phyloP scores from a whole-genome alignment of 495 filamentous ascomycete genomes.

The Echria macrotheca region DNA sequence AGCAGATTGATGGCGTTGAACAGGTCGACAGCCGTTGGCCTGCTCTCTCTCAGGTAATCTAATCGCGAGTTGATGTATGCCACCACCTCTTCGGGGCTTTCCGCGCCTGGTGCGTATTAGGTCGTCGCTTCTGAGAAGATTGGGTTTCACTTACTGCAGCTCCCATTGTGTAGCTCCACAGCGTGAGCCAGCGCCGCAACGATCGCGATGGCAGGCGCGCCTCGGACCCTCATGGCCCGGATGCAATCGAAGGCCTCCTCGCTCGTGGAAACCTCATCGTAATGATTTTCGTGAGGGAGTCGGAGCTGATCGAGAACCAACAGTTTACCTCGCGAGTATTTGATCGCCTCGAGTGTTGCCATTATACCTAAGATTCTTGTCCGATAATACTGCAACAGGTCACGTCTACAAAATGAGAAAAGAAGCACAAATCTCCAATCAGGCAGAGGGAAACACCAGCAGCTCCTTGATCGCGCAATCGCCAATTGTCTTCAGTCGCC shows the following conservation, averaged over 20 bases:
- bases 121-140: too few relatives aligned
- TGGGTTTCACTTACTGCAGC: constrained; percentile 37
- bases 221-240: constrained; percentile 77
- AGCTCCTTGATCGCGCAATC: too few relatives aligned
- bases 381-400: too few relatives aligned
- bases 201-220: constrained; percentile 94
- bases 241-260: constrained; percentile 91
- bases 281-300: constrained; percentile 80
- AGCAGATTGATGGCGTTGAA: constrained; percentile 82
- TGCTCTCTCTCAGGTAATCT: constrained; percentile 75
- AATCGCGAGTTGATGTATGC: constrained; percentile 66
- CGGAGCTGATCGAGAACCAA: constrained; percentile 85
- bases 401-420: not conserved
- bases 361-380: constrained; percentile 25
- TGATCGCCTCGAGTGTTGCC: constrained; percentile 74
- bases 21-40: constrained; percentile 92
- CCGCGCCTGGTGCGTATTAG: too few relatives aligned
- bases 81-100: constrained; percentile 52
- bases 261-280: constrained; percentile 64
- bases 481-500: too few relatives aligned
- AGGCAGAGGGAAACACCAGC: too few relatives aligned
- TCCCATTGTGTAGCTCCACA: constrained; percentile 59
- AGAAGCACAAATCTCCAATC: not conserved
- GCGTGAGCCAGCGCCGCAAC: constrained; percentile 85
- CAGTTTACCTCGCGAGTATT: constrained; percentile 70